These are phyloP conservation scores for Cinchona pubescens DNA, from an alignment of 257 asterid genomes.

Conservation along the genomic window DNA sequence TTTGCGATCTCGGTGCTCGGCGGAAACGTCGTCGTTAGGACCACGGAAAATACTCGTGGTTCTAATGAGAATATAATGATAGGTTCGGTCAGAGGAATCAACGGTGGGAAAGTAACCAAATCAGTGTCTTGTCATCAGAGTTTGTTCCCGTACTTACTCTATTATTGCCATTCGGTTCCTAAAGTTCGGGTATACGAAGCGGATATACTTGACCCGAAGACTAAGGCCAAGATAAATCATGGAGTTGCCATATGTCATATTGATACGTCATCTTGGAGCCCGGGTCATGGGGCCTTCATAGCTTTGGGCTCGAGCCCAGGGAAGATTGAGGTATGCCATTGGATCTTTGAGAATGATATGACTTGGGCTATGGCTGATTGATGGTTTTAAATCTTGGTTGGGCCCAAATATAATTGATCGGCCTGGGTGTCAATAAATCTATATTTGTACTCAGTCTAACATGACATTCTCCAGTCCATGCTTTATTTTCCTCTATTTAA, in stretches of 20 bases:
- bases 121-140: constrained; percentile 94
- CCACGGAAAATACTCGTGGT: constrained; percentile 54
- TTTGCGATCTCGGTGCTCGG: constrained; percentile 75
- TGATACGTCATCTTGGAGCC: constrained; percentile 77
- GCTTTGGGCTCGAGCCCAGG: constrained; percentile 81
- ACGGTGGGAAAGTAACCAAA: constrained; percentile 66
- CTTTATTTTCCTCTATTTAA: too few relatives aligned
- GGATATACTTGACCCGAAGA: constrained; percentile 58
- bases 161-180: constrained; percentile 93
- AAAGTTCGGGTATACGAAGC: constrained; percentile 87
- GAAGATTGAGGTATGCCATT: constrained; percentile 83
- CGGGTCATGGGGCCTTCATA: constrained; percentile 74
- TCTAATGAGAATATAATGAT: constrained; percentile 43
- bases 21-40: constrained; percentile 59
- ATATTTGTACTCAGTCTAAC: too few relatives aligned
- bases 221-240: constrained; percentile 52
- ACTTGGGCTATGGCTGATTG: constrained; percentile 68
- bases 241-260: constrained; percentile 88
- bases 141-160: constrained; percentile 64
- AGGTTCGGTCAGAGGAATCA: constrained; percentile 59
- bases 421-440: too few relatives aligned
- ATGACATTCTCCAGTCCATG: too few relatives aligned
- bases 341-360: constrained; percentile 88
- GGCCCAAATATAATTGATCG: too few relatives aligned
- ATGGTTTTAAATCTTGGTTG: too few relatives aligned